phyloP scores from a whole-genome alignment of 345 rosid genomes.

The Mallotus nudiflorus region DNA sequence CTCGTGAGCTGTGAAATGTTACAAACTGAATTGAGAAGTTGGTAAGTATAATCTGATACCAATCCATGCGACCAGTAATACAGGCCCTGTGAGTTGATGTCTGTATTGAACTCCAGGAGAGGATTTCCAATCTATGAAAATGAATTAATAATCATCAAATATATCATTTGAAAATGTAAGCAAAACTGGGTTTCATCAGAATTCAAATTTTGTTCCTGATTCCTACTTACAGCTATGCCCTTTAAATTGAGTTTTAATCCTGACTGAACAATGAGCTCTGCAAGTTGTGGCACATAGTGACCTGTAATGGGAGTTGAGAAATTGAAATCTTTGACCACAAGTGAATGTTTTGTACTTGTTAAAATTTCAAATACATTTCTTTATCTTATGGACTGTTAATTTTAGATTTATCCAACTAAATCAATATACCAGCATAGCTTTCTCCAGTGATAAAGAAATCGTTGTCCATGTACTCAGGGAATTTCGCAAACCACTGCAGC shows the following conservation, averaged over 20 bases:
- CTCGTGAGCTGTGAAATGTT: conserved; percentile 19
- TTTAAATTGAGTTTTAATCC: conserved; percentile 21
- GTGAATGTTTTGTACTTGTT: neutral
- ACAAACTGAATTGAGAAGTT: conserved; percentile 13
- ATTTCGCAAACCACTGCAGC: conserved; percentile 20
- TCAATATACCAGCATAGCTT: conserved; percentile 5
- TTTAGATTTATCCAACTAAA: too few relatives aligned
- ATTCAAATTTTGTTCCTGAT: neutral
- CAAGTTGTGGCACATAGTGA: conserved; percentile 32
- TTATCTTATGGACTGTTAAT: too few relatives aligned
- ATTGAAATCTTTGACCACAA: neutral
- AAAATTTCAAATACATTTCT: too few relatives aligned
- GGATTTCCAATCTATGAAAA: conserved; percentile 30
- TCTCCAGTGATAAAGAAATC: conserved; percentile 22
- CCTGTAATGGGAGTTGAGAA: conserved; percentile 9
- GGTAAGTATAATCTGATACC: conserved; percentile 19
- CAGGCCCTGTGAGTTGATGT: conserved; percentile 8
- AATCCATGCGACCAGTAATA: conserved; percentile 26
- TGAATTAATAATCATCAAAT: neutral
- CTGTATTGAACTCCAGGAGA: conserved; percentile 20
- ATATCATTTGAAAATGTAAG: too few relatives aligned
- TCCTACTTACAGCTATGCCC: conserved; percentile 28
- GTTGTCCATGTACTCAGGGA: conserved; percentile 20
- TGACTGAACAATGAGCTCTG: conserved; percentile 20
- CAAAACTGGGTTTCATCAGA: neutral